Evolutionary conservation across 768 basidiomycete species (phyloP), one percentile per base, ranked within the genome.

Genomic region (Tulasnella sp.): DNA sequence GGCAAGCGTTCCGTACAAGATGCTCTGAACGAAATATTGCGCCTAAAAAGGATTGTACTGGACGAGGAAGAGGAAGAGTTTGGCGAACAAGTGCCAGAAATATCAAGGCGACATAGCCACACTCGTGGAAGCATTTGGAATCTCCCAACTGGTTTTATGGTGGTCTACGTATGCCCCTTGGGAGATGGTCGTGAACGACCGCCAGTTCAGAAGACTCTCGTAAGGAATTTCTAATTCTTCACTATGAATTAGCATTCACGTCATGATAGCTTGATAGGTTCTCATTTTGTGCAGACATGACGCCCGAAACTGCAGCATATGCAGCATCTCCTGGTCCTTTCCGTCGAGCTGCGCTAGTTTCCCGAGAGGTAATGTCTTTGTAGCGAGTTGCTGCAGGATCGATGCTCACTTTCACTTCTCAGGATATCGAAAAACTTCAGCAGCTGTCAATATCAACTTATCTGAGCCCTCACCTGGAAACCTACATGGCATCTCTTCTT

Each of bases 401-500:
- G n/a, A 48, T 8, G 5, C 27, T 42, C 39, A 51, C 39, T 19
- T 8, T 22, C 32, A 7, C 34, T 28, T 3, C 13, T 33, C 28
- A 55, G 54, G 50, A 53, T 16, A 43, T 55, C 13, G 57, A 60
- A 13, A 60, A 65, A 27, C 49, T 45, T 37, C 53, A 40, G 57
- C 54, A 27, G 35, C 51, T 22, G 24, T 42, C 41, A 65, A 52
- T 8, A 16, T 64, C 67, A 46, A 70, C 74, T 2, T 64, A 68
- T 51, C 65, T 83, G 27, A 68, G 78, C 8, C 68, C 75, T 0
- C 62, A 64, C 2, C 69, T 88, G 6, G 65, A 65, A 5, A 65
- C 79, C n/a, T 88, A 87, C 58, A 67, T 83, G 5, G 71, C 77
- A 8, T 83, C 87, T 60, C 67, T 87, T 9, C 81, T 88, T 54